These are phyloP conservation scores for Hymenoscyphus infarciens DNA, from an alignment of 2,329 filamentous ascomycete species.

Conservation along the genomic window DNA sequence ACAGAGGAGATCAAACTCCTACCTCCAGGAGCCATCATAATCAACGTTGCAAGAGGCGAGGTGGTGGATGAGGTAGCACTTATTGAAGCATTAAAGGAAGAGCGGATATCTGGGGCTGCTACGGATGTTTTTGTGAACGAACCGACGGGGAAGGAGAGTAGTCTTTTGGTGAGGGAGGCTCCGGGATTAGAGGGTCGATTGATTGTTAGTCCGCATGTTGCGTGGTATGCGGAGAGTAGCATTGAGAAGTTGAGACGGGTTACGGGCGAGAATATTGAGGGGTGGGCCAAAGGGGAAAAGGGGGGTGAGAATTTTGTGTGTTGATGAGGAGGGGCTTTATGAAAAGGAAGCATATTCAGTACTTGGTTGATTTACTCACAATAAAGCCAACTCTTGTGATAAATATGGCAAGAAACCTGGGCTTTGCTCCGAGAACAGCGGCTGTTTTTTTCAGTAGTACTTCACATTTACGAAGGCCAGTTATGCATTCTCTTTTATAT, in stretches of 20 bases:
- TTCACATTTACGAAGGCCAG: no score
- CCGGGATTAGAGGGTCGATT: slow-evolving; percentile 40
- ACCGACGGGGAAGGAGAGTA: slow-evolving; percentile 40
- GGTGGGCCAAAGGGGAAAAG: slow-evolving; percentile 26
- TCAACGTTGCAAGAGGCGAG: slow-evolving; percentile 36
- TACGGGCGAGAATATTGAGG: slow-evolving; percentile 46
- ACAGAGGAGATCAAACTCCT: slow-evolving; percentile 26
- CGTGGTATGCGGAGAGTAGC: slow-evolving; percentile 49
- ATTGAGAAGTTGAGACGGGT: slow-evolving; percentile 43
- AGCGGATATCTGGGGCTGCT: slow-evolving; percentile 31
- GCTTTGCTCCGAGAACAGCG: no score
- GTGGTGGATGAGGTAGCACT: slow-evolving; percentile 34
- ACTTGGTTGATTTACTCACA: no score
- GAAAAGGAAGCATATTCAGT: no score
- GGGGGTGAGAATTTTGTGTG: slow-evolving; percentile 18
- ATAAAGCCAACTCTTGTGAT: no score
- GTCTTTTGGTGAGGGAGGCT: slow-evolving; percentile 16
- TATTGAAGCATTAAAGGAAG: slow-evolving; percentile 28
- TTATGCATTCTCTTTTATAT: no score
- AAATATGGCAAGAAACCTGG: no score
- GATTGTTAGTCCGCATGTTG: slow-evolving; percentile 49
- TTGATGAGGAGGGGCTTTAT: background rate
- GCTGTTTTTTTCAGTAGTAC: no score
- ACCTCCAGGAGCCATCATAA: slow-evolving; percentile 23
- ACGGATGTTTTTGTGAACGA: slow-evolving; percentile 35